A percentile compares a stretch with the other conserved stretches of the same genome.
Evolutionary conservation across 2,329 filamentous ascomycete genomes (phyloP).

Genomic region (Monosporascus sp.): DNA sequence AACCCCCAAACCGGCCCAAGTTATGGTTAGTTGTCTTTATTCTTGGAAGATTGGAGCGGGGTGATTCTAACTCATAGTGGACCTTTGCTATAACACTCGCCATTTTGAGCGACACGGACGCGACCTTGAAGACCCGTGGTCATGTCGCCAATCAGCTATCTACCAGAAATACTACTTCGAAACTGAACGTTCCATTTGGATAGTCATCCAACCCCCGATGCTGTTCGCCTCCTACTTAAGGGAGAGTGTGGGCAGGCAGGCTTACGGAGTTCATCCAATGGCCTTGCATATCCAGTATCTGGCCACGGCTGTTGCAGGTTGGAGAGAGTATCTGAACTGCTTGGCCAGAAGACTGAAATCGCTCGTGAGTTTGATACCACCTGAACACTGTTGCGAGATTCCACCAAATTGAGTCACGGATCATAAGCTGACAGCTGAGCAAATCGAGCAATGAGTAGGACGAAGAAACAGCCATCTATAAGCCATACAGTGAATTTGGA

Average conservation of each 20-base stretch:
- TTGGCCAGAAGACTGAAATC: conserved; percentile 1
- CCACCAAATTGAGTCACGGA: background rate
- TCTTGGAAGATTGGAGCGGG: background rate
- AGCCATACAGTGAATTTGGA: conserved; percentile 3
- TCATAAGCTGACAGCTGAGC: too few species aligned
- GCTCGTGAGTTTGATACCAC: background rate
- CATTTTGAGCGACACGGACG: conserved; percentile 10
- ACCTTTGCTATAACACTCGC: conserved; percentile 9
- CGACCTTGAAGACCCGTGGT: conserved; percentile 9
- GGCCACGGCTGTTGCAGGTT: conserved; percentile 1
- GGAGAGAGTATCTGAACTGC: conserved; percentile 11
- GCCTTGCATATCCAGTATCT: conserved; percentile 6
- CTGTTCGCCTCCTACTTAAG: background rate
- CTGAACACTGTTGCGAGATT: background rate
- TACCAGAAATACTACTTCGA: conserved; percentile 1
- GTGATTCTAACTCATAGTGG: background rate
- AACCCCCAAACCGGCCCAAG: too few species aligned
- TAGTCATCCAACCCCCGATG: conserved; percentile 9
- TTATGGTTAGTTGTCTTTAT: background rate
- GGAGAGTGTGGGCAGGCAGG: background rate
- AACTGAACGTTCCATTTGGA: conserved; percentile 1
- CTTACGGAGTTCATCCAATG: conserved; percentile 3
- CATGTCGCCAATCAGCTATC: conserved; percentile 10
- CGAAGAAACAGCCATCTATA: conserved; percentile 3
- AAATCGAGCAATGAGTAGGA: background rate